Evolutionary conservation across 2,329 filamentous ascomycete species (phyloP), one percentile per base, ranked within the genome.

Genomic region (Penicillium polonicum): DNA sequence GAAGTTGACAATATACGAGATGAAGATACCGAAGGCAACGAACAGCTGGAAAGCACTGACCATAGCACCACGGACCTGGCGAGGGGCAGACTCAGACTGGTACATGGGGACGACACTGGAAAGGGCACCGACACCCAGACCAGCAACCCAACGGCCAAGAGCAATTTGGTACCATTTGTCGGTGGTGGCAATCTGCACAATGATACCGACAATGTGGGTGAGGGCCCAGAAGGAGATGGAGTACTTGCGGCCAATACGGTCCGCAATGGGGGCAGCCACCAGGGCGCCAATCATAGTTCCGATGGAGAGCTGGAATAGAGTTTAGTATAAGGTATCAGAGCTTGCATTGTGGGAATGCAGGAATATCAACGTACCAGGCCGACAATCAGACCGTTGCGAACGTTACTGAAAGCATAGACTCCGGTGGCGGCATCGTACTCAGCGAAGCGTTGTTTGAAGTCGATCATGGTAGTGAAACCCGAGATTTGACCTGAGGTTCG

Each of bases 31-130:
- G 31, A 80, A 71, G n/a, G 79, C 78, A 56, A 80, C 78, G 63
- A 80, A 80, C 52, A 81, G 71, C 65, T 81, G 79, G 69, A 80
- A 81, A 53, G 75, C 73, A 57, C 76, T 78, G 60, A 80, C 74
- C 67, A 80, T 77, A 45, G 78, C 77, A 65, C 79, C 79, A 60
- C 79, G 77, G 36, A 80, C 75, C 62, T 80, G 76, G 17, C 73
- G 70, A 21, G 79, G 79, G 45, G 76, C 73, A 42, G 74, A 78
- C 68, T 81, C 79, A 56, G 74, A 74, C 65, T 79, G 77, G 62
- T 79, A 81, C 71, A 80, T 77, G 43, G 79, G 79, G 35, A 80
- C 77, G 42, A 80, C 64, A 52, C 77, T 75, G 50, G 76, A 78
- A 19, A 80, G 72, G 42, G 77, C 76, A 57, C 79, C 79, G 25